phyloP scores from a whole-genome alignment of 2,329 filamentous ascomycete species.

The Alternaria angustiovoidea region DNA sequence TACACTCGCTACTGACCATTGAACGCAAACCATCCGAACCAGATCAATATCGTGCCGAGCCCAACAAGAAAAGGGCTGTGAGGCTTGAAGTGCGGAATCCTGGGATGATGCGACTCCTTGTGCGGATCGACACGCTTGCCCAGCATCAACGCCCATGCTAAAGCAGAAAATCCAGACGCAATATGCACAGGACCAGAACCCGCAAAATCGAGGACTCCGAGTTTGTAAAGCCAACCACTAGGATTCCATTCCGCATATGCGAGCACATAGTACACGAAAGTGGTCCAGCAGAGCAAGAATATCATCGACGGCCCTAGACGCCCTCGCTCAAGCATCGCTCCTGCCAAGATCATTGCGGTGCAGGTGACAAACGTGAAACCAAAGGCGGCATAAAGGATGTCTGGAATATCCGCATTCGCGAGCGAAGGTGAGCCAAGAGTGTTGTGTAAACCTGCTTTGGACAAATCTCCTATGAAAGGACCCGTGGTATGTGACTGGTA shows the following conservation, averaged over 20 bases:
- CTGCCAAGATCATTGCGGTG: constrained; percentile 46
- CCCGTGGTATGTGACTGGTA: constrained; percentile 48
- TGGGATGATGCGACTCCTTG: constrained; percentile 54
- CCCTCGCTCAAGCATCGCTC: constrained; percentile 46
- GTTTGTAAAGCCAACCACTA: constrained; percentile 73
- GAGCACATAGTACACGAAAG: constrained; percentile 55
- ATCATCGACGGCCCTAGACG: constrained; percentile 43
- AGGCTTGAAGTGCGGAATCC: constrained; percentile 70
- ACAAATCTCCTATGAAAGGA: constrained; percentile 42
- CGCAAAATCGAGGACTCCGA: constrained; percentile 77
- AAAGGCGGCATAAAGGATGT: constrained; percentile 46
- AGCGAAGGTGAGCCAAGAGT: constrained; percentile 42
- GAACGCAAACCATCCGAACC: constrained; percentile 49
- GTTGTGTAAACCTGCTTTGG: constrained; percentile 43
- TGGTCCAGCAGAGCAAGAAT: constrained; percentile 47
- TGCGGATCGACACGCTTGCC: constrained; percentile 71
- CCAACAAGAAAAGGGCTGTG: constrained; percentile 79
- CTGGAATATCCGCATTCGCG: constrained; percentile 43
- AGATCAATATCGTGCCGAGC: constrained; percentile 70
- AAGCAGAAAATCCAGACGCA: constrained; percentile 73
- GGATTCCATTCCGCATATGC: constrained; percentile 82
- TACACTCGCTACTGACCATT: constrained; percentile 47
- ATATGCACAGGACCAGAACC: constrained; percentile 80
- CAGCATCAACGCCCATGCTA: constrained; percentile 75
- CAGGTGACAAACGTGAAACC: constrained; percentile 47